A percentile compares a stretch with the other conserved stretches of the same genome.
These are phyloP conservation scores for Lipomyces sp. DNA, from an alignment of 805 yeast genomes.

Conservation along the genomic window DNA sequence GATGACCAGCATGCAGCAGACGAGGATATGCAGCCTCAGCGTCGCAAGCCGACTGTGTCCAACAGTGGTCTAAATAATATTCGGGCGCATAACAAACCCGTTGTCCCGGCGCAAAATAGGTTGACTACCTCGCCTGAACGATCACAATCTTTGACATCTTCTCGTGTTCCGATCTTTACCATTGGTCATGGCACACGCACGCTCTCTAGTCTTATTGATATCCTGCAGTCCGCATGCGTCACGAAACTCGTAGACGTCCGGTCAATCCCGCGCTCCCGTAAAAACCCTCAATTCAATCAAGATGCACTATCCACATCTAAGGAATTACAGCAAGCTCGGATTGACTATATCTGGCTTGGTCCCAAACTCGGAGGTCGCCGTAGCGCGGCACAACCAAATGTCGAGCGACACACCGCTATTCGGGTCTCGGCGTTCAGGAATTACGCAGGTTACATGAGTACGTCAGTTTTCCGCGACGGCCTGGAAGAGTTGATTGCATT, in stretches of 20 bases:
- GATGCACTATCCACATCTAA: background rate
- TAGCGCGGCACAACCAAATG: background rate
- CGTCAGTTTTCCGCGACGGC: slow-evolving; percentile 1
- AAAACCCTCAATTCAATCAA: slow-evolving; percentile 7
- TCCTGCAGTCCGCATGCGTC: slow-evolving; percentile 1
- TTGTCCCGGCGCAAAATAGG: background rate
- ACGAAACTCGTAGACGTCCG: slow-evolving; percentile 6
- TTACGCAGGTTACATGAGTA: slow-evolving; percentile 5
- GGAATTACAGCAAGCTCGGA: background rate
- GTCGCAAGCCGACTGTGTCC: background rate
- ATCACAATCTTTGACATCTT: background rate
- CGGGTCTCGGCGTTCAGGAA: slow-evolving; percentile 6
- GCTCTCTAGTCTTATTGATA: background rate
- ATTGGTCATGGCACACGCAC: slow-evolving; percentile 9
- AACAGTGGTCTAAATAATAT: background rate
- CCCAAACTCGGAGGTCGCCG: slow-evolving; percentile 4
- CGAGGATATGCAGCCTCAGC: background rate
- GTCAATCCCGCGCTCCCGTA: slow-evolving; percentile 6
- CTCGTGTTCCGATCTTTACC: slow-evolving; percentile 2
- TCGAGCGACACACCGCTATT: slow-evolving; percentile 7
- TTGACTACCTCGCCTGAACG: background rate
- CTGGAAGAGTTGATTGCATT: background rate
- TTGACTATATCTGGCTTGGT: slow-evolving; percentile 8
- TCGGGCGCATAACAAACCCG: background rate
- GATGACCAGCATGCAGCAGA: background rate